Conservation (phyloP, 768 basidiomycete species). For the Boletus reticulatus region DNA sequence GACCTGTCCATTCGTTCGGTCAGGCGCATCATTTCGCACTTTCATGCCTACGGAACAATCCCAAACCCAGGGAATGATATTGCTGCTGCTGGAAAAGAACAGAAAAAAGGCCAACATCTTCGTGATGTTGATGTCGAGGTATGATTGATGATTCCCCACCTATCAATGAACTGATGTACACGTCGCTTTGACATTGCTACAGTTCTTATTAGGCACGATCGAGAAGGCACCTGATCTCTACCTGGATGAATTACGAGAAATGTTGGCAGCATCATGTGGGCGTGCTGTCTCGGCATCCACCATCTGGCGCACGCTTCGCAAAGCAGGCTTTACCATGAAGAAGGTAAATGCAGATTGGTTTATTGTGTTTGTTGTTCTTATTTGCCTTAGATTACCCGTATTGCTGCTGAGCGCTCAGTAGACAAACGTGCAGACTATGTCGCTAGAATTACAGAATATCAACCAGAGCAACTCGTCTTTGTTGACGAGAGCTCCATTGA, state of each 20-base stretch:
- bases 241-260: neutral
- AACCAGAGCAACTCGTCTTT: neutral
- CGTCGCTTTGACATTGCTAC: neutral
- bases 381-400: neutral
- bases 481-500: neutral
- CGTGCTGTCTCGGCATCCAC: accelerated
- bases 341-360: neutral
- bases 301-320: neutral
- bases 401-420: neutral
- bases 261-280: neutral
- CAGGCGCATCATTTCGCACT: neutral
- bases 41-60: neutral
- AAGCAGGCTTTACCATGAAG: neutral
- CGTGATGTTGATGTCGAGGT: neutral
- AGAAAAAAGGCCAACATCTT: neutral
- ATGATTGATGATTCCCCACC: neutral
- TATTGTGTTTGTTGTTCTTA: neutral
- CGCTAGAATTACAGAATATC: neutral
- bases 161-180: no score
- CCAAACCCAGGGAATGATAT: neutral
- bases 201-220: neutral
- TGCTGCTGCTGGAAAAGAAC: no score
- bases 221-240: neutral
- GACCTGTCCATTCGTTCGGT: neutral
- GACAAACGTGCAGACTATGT: neutral